Conservation (phyloP, 2,329 filamentous ascomycete species). For the Rhinocladiella similis region DNA sequence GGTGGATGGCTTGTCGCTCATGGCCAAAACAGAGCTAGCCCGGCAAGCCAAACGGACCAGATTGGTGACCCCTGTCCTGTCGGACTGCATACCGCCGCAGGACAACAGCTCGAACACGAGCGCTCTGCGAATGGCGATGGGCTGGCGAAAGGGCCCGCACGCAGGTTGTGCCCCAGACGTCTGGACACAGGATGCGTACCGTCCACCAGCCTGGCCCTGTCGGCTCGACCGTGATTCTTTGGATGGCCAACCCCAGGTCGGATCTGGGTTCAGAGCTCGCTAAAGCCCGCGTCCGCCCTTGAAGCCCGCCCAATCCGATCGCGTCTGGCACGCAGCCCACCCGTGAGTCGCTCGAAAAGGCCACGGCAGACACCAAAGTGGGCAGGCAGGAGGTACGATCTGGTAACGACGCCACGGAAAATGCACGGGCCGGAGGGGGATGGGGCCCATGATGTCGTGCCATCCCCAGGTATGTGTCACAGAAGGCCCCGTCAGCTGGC, state of each 20-base stretch:
- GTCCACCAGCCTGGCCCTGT: no score
- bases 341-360: background rate
- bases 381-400: constrained; percentile 2
- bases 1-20: background rate
- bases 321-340: constrained; percentile 5
- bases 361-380: background rate
- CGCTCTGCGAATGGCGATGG: background rate
- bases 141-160: no score
- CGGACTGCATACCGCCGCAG: background rate
- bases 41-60: background rate
- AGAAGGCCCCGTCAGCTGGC: background rate
- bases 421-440: background rate
- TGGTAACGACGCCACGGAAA: background rate
- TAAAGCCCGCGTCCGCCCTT: constrained; percentile 5
- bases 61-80: constrained; percentile 5
- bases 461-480: constrained; percentile 16
- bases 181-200: no score
- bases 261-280: background rate
- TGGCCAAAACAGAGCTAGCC: background rate
- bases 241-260: constrained; percentile 11
- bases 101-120: background rate
- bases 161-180: no score
- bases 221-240: no score
- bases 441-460: background rate
- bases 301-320: constrained; percentile 2